Evolutionary conservation across 441 rosid species (phyloP).

Genomic region (Populus trichocarpa): DNA sequence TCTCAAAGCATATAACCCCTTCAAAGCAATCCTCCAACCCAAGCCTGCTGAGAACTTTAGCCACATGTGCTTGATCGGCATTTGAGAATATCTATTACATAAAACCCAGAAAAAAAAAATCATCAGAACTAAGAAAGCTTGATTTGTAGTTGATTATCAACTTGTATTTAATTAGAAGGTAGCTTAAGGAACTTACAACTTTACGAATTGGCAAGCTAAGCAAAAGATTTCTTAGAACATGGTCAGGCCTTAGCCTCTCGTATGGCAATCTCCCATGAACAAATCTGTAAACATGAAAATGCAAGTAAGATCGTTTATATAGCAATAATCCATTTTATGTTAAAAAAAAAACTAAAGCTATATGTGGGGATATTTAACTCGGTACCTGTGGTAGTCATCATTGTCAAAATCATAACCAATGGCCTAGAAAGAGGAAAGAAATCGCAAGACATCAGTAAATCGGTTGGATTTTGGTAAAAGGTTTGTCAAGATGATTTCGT

Average conservation of each 20-base stretch:
- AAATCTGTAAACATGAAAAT: conserved; percentile 32
- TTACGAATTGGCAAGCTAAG: conserved; percentile 71
- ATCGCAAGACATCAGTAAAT: not conserved
- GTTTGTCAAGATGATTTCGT: not conserved
- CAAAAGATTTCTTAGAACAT: conserved; percentile 61
- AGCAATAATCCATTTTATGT: not conserved
- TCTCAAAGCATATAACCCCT: conserved; percentile 82
- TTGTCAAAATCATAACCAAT: conserved; percentile 79
- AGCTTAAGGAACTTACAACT: conserved; percentile 43
- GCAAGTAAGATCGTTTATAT: not conserved
- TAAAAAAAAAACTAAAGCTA: not conserved
- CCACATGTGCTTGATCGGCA: conserved; percentile 74
- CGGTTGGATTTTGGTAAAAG: not conserved
- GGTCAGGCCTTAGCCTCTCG: conserved; percentile 70
- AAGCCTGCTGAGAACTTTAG: conserved; percentile 55
- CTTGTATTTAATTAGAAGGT: not conserved
- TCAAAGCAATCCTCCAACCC: conserved; percentile 91
- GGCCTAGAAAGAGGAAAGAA: conserved; percentile 42
- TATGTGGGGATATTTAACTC: not conserved
- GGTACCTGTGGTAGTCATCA: conserved; percentile 77
- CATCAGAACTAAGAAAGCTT: not conserved
- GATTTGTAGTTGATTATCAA: not conserved
- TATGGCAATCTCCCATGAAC: conserved; percentile 90
- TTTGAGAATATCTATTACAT: conserved; percentile 68
- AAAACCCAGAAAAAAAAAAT: not conserved